phyloP scores from a whole-genome alignment of 768 basidiomycete species.

The Suillus ampliporus region DNA sequence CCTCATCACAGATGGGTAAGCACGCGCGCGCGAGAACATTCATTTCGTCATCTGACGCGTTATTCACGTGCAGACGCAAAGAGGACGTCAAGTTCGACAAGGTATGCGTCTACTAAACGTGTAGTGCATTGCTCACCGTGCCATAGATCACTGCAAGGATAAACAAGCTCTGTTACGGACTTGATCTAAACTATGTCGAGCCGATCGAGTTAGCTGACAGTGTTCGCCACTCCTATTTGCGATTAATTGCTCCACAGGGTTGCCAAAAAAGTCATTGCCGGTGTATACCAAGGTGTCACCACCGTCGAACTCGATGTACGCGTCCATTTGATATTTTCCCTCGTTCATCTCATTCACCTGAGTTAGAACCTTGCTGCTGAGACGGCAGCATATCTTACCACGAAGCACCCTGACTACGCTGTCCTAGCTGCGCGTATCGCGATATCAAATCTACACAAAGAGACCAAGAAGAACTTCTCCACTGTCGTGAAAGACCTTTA shows the following conservation, averaged over 20 bases:
- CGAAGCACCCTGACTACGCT: conserved; percentile 97
- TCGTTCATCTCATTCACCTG: conserved; percentile 13
- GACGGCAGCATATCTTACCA: conserved; percentile 96
- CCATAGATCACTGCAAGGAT: conserved; percentile 83
- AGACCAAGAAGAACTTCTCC: conserved; percentile 97
- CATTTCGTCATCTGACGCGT: conserved; percentile 30
- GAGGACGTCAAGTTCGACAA: conserved; percentile 95
- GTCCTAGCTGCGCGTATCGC: conserved; percentile 98
- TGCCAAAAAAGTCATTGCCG: conserved; percentile 90
- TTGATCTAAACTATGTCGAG: conserved; percentile 90
- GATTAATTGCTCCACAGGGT: conserved; percentile 53
- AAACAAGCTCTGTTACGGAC: conserved; percentile 93
- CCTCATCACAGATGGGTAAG: conserved; percentile 54
- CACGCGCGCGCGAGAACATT: conserved; percentile 18
- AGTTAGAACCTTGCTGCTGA: conserved; percentile 91
- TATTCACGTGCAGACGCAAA: conserved; percentile 62
- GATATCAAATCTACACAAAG: conserved; percentile 98
- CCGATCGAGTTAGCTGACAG: conserved; percentile 73
- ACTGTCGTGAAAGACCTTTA: conserved; percentile 92
- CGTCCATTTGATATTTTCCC: conserved; percentile 17
- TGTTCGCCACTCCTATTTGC: conserved; percentile 4
- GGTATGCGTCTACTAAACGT: conserved; percentile 47
- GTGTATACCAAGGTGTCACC: conserved; percentile 95
- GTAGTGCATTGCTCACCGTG: conserved; percentile 22
- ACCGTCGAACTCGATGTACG: conserved; percentile 96